phyloP scores from a whole-genome alignment of 192 early-diverging fungal species.

The Dimargaris cristalligena region DNA sequence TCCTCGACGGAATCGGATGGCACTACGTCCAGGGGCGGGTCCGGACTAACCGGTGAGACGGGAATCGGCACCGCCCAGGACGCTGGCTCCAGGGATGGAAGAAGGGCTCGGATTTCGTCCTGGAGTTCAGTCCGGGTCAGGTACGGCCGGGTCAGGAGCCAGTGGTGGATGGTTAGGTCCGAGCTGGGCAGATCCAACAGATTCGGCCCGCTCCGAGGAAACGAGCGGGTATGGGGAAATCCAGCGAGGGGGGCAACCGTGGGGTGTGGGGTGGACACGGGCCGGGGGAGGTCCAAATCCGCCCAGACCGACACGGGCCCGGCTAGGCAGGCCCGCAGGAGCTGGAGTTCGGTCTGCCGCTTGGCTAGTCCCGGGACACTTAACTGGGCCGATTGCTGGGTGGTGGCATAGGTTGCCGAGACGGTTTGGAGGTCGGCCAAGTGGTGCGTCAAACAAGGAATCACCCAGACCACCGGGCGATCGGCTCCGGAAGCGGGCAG shows the following conservation, averaged over 20 bases:
- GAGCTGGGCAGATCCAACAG: neutral
- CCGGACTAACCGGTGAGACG: too few species aligned
- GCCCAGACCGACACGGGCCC: neutral
- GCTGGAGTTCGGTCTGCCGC: neutral
- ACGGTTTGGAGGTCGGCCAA: neutral
- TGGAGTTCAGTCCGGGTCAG: neutral
- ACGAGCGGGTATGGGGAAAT: neutral
- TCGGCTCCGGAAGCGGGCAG: neutral
- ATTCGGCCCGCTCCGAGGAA: neutral
- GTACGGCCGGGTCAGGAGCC: constrained; percentile 10
- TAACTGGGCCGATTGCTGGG: neutral
- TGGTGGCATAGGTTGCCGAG: neutral
- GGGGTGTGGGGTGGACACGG: neutral
- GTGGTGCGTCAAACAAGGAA: neutral
- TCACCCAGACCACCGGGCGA: neutral
- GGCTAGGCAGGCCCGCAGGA: neutral
- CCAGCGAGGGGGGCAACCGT: neutral
- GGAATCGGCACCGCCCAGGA: neutral
- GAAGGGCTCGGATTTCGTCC: neutral
- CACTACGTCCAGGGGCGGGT: too few species aligned
- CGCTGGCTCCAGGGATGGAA: neutral
- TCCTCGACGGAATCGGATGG: neutral
- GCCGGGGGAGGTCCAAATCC: neutral
- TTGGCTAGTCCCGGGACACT: neutral
- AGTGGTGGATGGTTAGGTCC: constrained; percentile 10